Percentiles rank a stretch among this genome's conserved stretches.
phyloP scores from a whole-genome alignment of 2,329 filamentous ascomycete species.

The Arthrobotrys sphaeroides region DNA sequence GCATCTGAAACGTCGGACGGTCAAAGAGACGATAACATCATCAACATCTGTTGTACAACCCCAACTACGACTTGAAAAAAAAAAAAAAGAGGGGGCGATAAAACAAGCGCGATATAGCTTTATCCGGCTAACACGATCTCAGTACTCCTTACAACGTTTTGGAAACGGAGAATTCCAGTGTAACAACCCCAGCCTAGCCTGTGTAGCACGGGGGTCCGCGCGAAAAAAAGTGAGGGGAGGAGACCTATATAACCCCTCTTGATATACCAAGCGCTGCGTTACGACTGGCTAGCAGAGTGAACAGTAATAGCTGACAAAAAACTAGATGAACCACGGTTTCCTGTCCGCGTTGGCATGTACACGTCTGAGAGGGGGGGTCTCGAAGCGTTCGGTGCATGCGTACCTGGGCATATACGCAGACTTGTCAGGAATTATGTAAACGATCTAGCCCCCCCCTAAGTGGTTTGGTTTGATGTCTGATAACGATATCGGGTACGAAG shows the following conservation, averaged over 20 bases:
- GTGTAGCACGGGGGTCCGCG: too few species aligned
- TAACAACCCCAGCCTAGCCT: too few species aligned
- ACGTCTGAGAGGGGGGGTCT: not conserved
- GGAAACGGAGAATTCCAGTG: too few species aligned
- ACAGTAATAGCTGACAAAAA: slow-evolving; percentile 13
- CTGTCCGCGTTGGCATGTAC: too few species aligned
- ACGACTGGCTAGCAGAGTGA: not conserved
- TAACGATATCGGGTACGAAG: too few species aligned
- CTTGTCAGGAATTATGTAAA: slow-evolving; percentile 11
- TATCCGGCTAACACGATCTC: too few species aligned
- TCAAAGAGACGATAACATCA: not conserved
- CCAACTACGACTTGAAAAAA: too few species aligned
- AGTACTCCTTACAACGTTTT: too few species aligned
- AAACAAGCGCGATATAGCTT: slow-evolving; percentile 2
- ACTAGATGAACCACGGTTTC: not conserved
- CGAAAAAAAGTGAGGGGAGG: not conserved
- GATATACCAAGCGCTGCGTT: slow-evolving; percentile 4
- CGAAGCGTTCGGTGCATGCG: not conserved
- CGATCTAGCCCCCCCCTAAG: not conserved
- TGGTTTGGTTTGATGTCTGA: not conserved
- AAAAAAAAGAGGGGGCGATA: too few species aligned
- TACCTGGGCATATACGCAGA: too few species aligned
- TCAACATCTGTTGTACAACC: not conserved
- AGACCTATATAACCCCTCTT: not conserved
- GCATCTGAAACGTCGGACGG: not conserved